Evolutionary conservation across 805 yeast genomes (phyloP).

Genomic region (Millerozyma acaciae): DNA sequence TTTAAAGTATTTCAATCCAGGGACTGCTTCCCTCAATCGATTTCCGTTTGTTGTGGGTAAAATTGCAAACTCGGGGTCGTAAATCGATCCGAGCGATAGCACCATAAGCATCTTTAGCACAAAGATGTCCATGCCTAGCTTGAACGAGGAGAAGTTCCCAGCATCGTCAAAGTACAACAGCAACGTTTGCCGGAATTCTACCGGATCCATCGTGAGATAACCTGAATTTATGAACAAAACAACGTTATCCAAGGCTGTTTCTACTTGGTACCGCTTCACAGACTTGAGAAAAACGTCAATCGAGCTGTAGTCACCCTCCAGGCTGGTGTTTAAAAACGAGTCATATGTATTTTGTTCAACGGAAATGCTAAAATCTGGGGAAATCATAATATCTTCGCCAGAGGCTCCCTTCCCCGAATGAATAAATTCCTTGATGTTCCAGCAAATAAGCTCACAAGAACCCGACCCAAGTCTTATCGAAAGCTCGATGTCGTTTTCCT

Average conservation of each 20-base stretch:
- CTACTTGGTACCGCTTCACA: slow-evolving; percentile 1
- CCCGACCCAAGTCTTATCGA: slow-evolving; percentile 22
- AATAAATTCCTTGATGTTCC: slow-evolving; percentile 19
- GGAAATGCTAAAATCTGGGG: slow-evolving; percentile 21
- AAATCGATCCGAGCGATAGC: slow-evolving; percentile 21
- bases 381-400: slow-evolving; percentile 9
- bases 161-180: slow-evolving; percentile 11
- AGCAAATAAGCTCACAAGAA: slow-evolving; percentile 21
- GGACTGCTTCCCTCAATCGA: slow-evolving; percentile 7
- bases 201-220: slow-evolving; percentile 21
- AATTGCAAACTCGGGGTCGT: slow-evolving; percentile 10
- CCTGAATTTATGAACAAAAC: slow-evolving; percentile 21
- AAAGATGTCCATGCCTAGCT: slow-evolving; percentile 12
- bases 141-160: slow-evolving; percentile 7
- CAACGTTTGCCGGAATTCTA: slow-evolving; percentile 12
- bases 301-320: slow-evolving; percentile 2
- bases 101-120: slow-evolving; percentile 18
- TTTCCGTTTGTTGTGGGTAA: neutral
- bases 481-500: slow-evolving; percentile 10
- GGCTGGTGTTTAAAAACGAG: slow-evolving; percentile 4
- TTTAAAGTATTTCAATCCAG: slow-evolving; percentile 20
- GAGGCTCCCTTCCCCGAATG: slow-evolving; percentile 2
- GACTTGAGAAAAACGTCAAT: neutral
- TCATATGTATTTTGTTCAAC: slow-evolving; percentile 22
- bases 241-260: slow-evolving; percentile 12